Base-by-base conservation (phyloP, 2,329 filamentous ascomycete species). In the Pezicula radicicola region DNA sequence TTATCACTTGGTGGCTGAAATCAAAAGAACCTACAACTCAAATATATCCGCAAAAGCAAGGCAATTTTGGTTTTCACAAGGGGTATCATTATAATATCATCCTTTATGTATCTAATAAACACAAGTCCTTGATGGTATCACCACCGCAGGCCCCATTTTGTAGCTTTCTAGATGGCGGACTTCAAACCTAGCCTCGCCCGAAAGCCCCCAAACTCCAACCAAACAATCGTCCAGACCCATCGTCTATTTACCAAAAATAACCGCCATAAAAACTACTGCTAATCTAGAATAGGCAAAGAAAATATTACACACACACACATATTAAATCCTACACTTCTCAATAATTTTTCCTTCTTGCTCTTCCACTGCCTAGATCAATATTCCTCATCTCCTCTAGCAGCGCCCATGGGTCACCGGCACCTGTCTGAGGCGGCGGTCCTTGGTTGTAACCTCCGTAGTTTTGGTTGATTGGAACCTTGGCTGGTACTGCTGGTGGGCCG, bases 311-410 rank as follows among this genome's bases (percentile, higher is more conserved):
- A 27, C 9, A 41, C 27, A 33, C 12, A 16, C 44, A 36, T 25
- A 27, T 13, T 37, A 35, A 37, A 27, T 33, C 18, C 44, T 40
- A 45, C 46, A 42, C 27, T 33, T 42, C 28, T 53, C 46, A 58
- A 39, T 62, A 61, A n/a, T 53, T 55, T 18, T 63, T 54, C 40
- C 66, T 58, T 44, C 65, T 59, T 4, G 63, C 60, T 37, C 83
- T 72, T 3, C 82, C 83, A 21, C 73, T 73, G n/a, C 84, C 84
- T 57, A 87, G 79, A 60, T 87, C 83, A 55, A 87, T 87, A 45
- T 75, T 75, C 61, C 78, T 83, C 76, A 92, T 80, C 70, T 92
- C 88, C 56, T 89, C 76, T 68, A 87, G 79, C 48, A 92, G 70
- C 18, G 85, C 81, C 68, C 77, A 75, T 56, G 81, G 74, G 51